Percentiles rank a stretch among this genome's conserved stretches.
These are phyloP conservation scores for Phyllostachys edulis DNA, from an alignment of 176 grass and related monocot genomes.

Conservation along the genomic window DNA sequence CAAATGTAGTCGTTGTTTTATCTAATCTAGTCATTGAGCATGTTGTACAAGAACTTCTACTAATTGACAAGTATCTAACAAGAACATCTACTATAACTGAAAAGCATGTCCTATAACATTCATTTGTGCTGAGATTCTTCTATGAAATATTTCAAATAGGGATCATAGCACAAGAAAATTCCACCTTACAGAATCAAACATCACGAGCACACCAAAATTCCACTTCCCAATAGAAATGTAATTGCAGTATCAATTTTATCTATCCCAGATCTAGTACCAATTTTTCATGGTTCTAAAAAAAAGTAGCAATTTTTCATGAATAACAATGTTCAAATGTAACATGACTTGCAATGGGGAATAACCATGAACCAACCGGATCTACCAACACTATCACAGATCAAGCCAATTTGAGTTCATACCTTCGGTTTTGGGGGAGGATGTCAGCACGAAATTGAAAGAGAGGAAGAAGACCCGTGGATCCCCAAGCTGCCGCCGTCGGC, in stretches of 20 bases:
- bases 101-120: no score
- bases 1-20: no score
- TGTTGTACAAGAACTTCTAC: no score
- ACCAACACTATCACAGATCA: not conserved
- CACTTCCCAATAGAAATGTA: not conserved
- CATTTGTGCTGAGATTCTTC: not conserved
- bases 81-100: no score
- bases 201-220: not conserved
- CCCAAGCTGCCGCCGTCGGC: no score
- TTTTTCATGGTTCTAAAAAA: not conserved
- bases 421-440: not conserved
- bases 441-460: not conserved
- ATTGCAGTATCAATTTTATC: not conserved
- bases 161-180: not conserved
- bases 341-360: not conserved
- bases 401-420: not conserved
- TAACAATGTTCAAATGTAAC: not conserved
- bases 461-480: not conserved
- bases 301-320: not conserved
- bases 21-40: no score
- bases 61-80: no score
- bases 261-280: not conserved
- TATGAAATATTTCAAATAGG: not conserved
- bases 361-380: not conserved
- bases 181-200: not conserved